These are phyloP conservation scores for Theobroma grandiflorum DNA, from an alignment of 441 rosid species.

Conservation along the genomic window DNA sequence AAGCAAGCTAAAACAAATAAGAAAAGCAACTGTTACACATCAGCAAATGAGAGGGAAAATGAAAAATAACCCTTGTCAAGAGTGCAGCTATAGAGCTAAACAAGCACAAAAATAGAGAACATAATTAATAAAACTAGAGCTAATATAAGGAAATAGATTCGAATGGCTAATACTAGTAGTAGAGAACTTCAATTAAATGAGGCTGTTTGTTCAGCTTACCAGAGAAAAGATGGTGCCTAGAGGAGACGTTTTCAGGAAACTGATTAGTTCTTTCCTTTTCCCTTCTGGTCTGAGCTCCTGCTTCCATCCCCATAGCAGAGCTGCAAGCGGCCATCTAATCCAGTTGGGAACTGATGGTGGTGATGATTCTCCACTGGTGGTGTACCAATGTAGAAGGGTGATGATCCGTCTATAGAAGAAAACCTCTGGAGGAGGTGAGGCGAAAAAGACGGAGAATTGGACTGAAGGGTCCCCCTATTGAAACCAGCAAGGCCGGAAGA, in stretches of 20 bases:
- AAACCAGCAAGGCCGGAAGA: slow-evolving; percentile 89
- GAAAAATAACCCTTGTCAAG: neutral
- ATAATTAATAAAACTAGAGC: neutral
- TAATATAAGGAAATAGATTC: neutral
- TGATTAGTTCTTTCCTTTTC: slow-evolving; percentile 77
- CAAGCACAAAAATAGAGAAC: slow-evolving; percentile 12
- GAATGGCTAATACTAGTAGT: neutral
- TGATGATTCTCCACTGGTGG: slow-evolving; percentile 70
- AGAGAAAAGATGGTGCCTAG: slow-evolving; percentile 41
- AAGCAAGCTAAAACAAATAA: slow-evolving; percentile 13
- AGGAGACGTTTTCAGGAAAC: slow-evolving; percentile 28
- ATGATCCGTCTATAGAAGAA: slow-evolving; percentile 67
- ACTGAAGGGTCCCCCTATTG: slow-evolving; percentile 99
- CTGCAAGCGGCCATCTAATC: slow-evolving; percentile 73
- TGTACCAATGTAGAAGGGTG: slow-evolving; percentile 75
- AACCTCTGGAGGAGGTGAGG: slow-evolving; percentile 80
- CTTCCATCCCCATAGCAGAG: slow-evolving; percentile 78
- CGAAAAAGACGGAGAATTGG: slow-evolving; percentile 90
- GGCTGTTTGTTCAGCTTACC: slow-evolving; percentile 38
- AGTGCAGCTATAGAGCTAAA: slow-evolving; percentile 19
- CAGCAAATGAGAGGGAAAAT: neutral
- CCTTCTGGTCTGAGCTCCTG: slow-evolving; percentile 76
- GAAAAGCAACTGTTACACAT: neutral
- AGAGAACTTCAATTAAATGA: neutral
- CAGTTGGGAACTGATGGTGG: slow-evolving; percentile 68